Conservation (phyloP, 805 yeast species). For the Lachancea meyersii region DNA sequence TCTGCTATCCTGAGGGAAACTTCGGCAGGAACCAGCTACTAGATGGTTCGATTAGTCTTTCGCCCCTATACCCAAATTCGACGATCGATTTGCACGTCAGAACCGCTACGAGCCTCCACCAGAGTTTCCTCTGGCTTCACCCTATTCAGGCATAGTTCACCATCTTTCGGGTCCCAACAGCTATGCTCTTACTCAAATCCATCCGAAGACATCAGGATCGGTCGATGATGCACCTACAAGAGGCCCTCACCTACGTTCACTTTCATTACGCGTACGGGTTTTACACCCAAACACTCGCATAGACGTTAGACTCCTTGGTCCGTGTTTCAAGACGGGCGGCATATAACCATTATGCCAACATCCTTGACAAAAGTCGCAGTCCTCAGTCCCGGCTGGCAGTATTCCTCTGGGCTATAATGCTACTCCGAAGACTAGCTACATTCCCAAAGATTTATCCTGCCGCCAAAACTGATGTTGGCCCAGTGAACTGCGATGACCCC, state of each 20-base stretch:
- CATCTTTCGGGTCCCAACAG: conserved; percentile 43
- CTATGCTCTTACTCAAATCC: conserved; percentile 40
- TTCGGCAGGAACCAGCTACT: conserved; percentile 41
- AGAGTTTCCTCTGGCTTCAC: conserved; percentile 42
- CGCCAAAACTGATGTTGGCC: conserved; percentile 37
- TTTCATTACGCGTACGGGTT: conserved; percentile 39
- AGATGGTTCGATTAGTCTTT: conserved; percentile 41
- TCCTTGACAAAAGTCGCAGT: conserved; percentile 35
- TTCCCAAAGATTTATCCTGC: conserved; percentile 33
- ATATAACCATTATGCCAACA: conserved; percentile 35
- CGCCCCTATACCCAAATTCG: conserved; percentile 42
- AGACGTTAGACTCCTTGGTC: conserved; percentile 40
- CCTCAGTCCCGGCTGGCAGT: conserved; percentile 32
- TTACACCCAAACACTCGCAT: conserved; percentile 39
- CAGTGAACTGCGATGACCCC: conserved; percentile 29
- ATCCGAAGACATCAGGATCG: conserved; percentile 38
- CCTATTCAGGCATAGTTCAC: conserved; percentile 42
- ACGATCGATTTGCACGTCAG: conserved; percentile 43
- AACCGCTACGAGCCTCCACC: conserved; percentile 43
- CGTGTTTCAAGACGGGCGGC: conserved; percentile 38
- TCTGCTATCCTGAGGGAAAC: conserved; percentile 40
- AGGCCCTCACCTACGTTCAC: conserved; percentile 36
- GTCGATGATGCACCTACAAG: conserved; percentile 35
- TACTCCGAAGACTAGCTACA: conserved; percentile 30
- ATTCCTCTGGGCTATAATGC: conserved; percentile 33